These are phyloP conservation scores for Amanita pallidorosea DNA, from an alignment of 768 basidiomycete genomes.

Conservation along the genomic window DNA sequence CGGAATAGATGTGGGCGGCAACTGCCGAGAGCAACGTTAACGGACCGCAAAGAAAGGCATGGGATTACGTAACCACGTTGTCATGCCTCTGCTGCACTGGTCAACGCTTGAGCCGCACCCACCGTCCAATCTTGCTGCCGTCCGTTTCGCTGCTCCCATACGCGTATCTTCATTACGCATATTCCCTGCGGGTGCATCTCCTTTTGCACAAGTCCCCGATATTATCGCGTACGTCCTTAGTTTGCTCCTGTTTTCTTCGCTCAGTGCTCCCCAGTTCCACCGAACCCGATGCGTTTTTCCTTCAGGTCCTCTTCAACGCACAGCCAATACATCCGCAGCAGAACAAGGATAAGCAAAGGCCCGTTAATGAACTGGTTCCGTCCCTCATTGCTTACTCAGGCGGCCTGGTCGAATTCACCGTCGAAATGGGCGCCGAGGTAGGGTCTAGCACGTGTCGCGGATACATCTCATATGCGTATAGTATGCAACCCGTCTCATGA, in stretches of 20 bases:
- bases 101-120: constrained; percentile 50
- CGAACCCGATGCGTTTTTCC: constrained; percentile 61
- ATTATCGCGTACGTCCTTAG: constrained; percentile 43
- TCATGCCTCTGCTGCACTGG: constrained; percentile 56
- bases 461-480: constrained; percentile 14
- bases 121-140: constrained; percentile 48
- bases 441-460: constrained; percentile 11
- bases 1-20: background rate
- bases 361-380: constrained; percentile 62
- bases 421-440: constrained; percentile 66
- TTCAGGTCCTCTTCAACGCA: constrained; percentile 70
- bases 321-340: constrained; percentile 34
- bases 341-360: constrained; percentile 49
- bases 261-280: constrained; percentile 38
- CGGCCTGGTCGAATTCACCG: constrained; percentile 49
- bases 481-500: constrained; percentile 72
- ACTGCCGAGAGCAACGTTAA: background rate
- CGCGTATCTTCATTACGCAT: constrained; percentile 58
- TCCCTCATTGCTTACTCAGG: constrained; percentile 66
- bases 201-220: constrained; percentile 51
- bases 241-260: constrained; percentile 3
- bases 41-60: no score
- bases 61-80: background rate
- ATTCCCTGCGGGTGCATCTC: constrained; percentile 54
- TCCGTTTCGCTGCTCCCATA: constrained; percentile 62